These are phyloP conservation scores for Penicillium paradoxum DNA, from an alignment of 495 filamentous ascomycete genomes.

Conservation along the genomic window DNA sequence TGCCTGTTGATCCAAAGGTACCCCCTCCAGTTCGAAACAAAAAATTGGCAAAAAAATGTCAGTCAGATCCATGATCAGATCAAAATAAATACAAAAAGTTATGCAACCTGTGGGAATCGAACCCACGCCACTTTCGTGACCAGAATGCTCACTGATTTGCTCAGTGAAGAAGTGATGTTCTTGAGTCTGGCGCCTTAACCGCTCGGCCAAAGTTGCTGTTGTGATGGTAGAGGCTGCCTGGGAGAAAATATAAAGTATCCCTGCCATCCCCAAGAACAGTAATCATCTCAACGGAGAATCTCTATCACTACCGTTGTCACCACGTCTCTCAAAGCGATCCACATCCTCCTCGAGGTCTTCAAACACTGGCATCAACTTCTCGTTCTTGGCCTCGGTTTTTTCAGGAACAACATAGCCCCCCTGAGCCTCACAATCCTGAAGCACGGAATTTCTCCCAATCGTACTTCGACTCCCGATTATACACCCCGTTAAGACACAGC, in stretches of 20 bases:
- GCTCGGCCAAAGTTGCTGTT: background rate
- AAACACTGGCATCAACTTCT: slow-evolving; percentile 1
- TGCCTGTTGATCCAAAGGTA: too few species aligned
- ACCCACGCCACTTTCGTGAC: slow-evolving; percentile 4
- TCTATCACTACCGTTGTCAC: too few species aligned
- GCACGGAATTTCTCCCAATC: background rate
- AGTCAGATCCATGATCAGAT: too few species aligned
- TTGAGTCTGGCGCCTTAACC: slow-evolving; percentile 2
- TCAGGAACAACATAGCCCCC: background rate
- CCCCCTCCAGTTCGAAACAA: background rate
- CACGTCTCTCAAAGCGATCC: background rate
- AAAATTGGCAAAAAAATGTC: background rate
- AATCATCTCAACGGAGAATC: too few species aligned
- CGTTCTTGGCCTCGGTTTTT: background rate
- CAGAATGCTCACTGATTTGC: slow-evolving; percentile 1
- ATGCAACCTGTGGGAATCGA: slow-evolving; percentile 3
- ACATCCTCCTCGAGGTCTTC: background rate
- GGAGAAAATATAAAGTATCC: background rate
- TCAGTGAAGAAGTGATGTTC: background rate
- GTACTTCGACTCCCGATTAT: background rate
- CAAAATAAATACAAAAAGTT: background rate
- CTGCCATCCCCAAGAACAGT: background rate
- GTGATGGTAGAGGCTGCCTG: background rate
- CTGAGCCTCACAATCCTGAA: background rate
- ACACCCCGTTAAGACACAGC: background rate